Evolutionary conservation across 176 grass and related monocot species (phyloP), one percentile per base, ranked within the genome.

Genomic region (Poa pratensis): DNA sequence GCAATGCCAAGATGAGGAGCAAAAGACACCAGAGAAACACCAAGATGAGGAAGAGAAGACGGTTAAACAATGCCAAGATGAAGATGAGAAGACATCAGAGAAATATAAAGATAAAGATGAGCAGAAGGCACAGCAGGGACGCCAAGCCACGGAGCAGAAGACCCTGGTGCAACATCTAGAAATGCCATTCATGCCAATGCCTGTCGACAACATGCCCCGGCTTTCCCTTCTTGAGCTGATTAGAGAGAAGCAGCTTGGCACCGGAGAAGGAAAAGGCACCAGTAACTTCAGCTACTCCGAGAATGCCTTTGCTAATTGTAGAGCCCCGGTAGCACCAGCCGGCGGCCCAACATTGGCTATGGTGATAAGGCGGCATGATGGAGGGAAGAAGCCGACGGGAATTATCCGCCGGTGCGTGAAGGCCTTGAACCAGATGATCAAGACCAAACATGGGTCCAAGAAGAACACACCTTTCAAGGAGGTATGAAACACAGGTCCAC

Each of bases 351-450:
- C 80, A 5, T 61, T 87, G 68, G 84, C 76, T 8, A 86, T 87
- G 76, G 91, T 89, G 59, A 81, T 82, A 64, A 90, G 83, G 82
- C 70, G 87, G 7, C 27, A 58, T 1, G 91, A 88, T 11, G 85
- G 65, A 49, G 91, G 84, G 22, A 84, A 70, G 73, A 96, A 88
- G 50, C 28, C 71, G 18, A 83, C 64, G 43, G 87, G 94, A 45
- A 49, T 94, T 27, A 85, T 97, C 11, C 80, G 90, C 16, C 80
- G 91, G 34, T 97, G 92, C 51, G 51, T 91, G 60, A 97, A 97
- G 85, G 94, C 85, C 20, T 84, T 94, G 59, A 94, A 90, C 75
- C 89, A 92, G 61, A 89, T 97, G 85, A 88, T 97, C 86, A 97
- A 97, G 85, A 67, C 83, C 39, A 88, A 90, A 67, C 84, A 90